phyloP scores from a whole-genome alignment of 2,329 filamentous ascomycete genomes.

The Ophiocordyceps unilateralis region DNA sequence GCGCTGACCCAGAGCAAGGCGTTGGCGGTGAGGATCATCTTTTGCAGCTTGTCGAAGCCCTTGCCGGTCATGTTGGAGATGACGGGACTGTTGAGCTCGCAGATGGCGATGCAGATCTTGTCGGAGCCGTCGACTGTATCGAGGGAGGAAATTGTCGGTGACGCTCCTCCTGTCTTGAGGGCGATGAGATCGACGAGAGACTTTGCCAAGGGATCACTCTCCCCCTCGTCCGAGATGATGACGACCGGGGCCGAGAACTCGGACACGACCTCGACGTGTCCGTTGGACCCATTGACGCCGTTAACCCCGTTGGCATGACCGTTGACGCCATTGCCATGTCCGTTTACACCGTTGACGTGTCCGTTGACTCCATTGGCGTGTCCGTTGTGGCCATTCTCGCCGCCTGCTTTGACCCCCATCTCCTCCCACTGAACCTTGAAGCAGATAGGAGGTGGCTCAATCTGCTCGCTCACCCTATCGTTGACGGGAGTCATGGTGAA shows the following conservation, averaged over 20 bases:
- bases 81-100: constrained; percentile 25
- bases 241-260: constrained; percentile 6
- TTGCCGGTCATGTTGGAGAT: constrained; percentile 19
- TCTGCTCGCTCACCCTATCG: constrained; percentile 10
- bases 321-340: not conserved
- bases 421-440: constrained; percentile 28
- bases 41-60: constrained; percentile 20
- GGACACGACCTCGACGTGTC: not conserved
- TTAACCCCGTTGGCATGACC: not conserved
- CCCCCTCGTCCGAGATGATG: constrained; percentile 9
- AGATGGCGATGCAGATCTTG: constrained; percentile 20
- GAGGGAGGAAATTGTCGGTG: constrained; percentile 7
- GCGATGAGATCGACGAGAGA: constrained; percentile 8
- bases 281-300: not conserved
- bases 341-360: not conserved
- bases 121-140: constrained; percentile 4
- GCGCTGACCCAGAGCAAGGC: constrained; percentile 22
- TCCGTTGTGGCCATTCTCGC: not conserved
- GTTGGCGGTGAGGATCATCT: constrained; percentile 15
- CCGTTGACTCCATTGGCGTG: constrained; percentile 1
- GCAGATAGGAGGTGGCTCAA: constrained; percentile 16
- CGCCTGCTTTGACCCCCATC: constrained; percentile 6
- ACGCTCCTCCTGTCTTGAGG: constrained; percentile 6
- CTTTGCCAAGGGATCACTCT: constrained; percentile 5
- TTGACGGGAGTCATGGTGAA: constrained; percentile 24